Conservation (phyloP, 257 asterid genomes). For the Striga asiatica region DNA sequence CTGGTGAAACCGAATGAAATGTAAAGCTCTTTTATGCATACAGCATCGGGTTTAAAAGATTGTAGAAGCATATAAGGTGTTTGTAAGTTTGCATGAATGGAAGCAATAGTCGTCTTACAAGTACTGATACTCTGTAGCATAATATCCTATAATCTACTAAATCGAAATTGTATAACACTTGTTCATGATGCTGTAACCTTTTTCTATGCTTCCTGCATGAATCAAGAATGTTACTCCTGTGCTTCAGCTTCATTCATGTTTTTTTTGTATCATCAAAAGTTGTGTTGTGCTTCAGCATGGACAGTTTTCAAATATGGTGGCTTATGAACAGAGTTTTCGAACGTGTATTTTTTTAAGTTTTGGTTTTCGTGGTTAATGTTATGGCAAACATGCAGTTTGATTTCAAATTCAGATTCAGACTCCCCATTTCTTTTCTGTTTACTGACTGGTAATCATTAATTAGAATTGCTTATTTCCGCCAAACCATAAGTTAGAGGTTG, state of each 20-base stretch:
- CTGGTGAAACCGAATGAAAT: too few relatives aligned
- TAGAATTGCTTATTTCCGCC: constrained; percentile 45
- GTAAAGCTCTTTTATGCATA: too few relatives aligned
- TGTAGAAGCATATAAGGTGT: background rate
- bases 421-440: background rate
- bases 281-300: background rate
- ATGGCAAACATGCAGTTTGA: background rate
- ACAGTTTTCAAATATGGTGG: constrained; percentile 1
- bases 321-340: background rate
- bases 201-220: background rate
- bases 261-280: background rate
- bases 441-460: constrained; percentile 6
- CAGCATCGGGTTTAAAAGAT: background rate
- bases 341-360: background rate
- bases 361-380: background rate
- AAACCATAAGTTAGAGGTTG: constrained; percentile 38
- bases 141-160: too few relatives aligned
- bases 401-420: background rate
- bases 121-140: too few relatives aligned
- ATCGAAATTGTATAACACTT: too few relatives aligned
- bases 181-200: background rate
- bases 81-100: too few relatives aligned
- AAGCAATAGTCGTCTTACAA: too few relatives aligned
- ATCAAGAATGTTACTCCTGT: background rate
- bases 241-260: background rate